Base-by-base conservation (phyloP, 2,329 filamentous ascomycete genomes). In the Aphanoascus verrucosus region DNA sequence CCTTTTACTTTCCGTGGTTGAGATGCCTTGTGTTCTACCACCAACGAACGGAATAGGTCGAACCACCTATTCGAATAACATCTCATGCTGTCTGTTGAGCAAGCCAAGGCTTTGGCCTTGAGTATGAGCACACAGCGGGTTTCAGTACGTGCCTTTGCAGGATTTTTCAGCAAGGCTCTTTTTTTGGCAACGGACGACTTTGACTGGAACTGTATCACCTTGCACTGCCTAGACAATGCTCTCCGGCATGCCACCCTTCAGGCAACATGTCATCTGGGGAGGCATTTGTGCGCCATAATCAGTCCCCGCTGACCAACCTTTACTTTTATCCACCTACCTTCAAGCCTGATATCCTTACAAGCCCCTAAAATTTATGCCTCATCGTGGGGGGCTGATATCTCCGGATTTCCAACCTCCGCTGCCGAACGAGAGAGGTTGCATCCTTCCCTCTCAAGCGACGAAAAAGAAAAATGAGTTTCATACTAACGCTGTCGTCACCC, bases 121-220 rank as follows among this genome's bases (percentile, higher is more conserved):
- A 28, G 23, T 28, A n/a, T n/a, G 5, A 37, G 35, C 35, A 37
- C 35, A 37, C 9, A n/a, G 3, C 11, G 8, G 35, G 9, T 37
- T 37, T n/a, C 9, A 37, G 9, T 37, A n/a, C 9, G 35, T n/a
- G n/a, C 35, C 35, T 28, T 28, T 28, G 35, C 35, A 37, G 35
- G 35, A 37, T 9, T n/a, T 9, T 37, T 37, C 35, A 11, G 35
- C 35, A 37, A 41, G 17, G 38, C 38, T 17, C 17, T 41, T 14
- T 11, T 31, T 28, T 14, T 45, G 43, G 43, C 43, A 45, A 45
- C 41, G 9, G 17, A 43, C 20, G 11, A 43, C 35, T 11, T 38
- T 48, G n/a, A 20, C 6, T 47, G 51, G 51, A 42, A 48, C 34
- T 43, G 51, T 53, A 49, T 47, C 35, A 49, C 51, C 31, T 46